Conservation (phyloP, 2,329 filamentous ascomycete species). For the Zelopaecilomyces penicillatus region DNA sequence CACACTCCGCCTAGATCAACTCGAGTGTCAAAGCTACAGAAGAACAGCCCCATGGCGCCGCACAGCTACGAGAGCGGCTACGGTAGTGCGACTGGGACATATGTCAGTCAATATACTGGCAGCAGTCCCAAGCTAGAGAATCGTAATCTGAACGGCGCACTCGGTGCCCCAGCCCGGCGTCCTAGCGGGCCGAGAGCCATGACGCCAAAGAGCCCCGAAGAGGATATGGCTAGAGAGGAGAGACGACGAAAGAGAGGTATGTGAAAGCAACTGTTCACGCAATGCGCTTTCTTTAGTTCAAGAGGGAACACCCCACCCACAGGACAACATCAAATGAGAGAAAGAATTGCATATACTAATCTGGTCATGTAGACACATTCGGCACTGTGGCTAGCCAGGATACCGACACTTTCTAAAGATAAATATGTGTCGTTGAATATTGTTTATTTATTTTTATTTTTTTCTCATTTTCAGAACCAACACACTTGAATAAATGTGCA, state of each 20-base stretch:
- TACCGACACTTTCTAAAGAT: conserved; percentile 27
- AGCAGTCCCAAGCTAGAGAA: conserved; percentile 51
- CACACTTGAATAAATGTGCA: too few relatives aligned
- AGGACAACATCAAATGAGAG: not conserved
- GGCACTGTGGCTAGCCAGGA: conserved; percentile 26
- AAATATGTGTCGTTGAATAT: too few relatives aligned
- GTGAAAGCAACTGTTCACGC: conserved; percentile 9
- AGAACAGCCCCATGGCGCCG: conserved; percentile 48
- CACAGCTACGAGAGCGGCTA: conserved; percentile 48
- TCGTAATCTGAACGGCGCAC: conserved; percentile 45
- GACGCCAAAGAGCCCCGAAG: conserved; percentile 47
- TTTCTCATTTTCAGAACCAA: too few relatives aligned
- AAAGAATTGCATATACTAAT: not conserved
- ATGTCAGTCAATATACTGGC: conserved; percentile 42
- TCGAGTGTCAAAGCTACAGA: conserved; percentile 43
- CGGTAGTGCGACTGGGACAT: conserved; percentile 37
- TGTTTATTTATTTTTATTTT: too few relatives aligned
- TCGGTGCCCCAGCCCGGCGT: conserved; percentile 42
- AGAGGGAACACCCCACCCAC: not conserved
- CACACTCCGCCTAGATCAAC: conserved; percentile 39
- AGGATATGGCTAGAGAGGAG: conserved; percentile 38
- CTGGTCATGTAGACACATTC: conserved; percentile 22
- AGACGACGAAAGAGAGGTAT: conserved; percentile 51
- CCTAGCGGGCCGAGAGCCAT: conserved; percentile 53
- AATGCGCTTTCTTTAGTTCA: not conserved